Percentiles rank a stretch among this genome's conserved stretches.
Evolutionary conservation across 2,329 filamentous ascomycete genomes (phyloP).

Genomic region (Aureobasidium sp.): DNA sequence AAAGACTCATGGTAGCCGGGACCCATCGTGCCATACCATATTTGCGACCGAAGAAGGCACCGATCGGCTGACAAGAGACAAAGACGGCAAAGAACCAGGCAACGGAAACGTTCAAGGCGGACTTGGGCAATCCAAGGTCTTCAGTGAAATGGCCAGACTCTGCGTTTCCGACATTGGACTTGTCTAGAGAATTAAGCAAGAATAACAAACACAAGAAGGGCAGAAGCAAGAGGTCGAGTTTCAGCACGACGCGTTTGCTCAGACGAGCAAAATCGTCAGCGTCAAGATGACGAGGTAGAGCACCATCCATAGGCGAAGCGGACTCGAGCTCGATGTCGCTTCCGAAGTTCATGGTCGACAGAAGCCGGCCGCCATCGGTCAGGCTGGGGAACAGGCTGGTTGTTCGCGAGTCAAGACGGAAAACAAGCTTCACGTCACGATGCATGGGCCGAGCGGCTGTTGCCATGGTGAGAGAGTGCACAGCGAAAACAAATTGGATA

Average conservation of each 20-base stretch:
- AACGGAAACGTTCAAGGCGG: constrained; percentile 50
- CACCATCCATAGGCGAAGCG: background rate
- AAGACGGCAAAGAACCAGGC: constrained; percentile 54
- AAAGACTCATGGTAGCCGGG: constrained; percentile 50
- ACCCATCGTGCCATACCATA: constrained; percentile 52
- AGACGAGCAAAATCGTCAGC: constrained; percentile 15
- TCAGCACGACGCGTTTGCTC: constrained; percentile 35
- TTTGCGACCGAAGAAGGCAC: constrained; percentile 50
- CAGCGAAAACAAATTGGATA: background rate
- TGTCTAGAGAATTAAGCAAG: constrained; percentile 48
- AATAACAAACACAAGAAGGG: constrained; percentile 48
- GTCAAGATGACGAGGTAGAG: background rate
- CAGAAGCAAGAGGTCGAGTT: constrained; percentile 45
- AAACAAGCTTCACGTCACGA: background rate
- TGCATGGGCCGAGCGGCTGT: background rate
- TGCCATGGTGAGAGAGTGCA: constrained; percentile 1
- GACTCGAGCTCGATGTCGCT: constrained; percentile 4
- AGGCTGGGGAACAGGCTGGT: background rate
- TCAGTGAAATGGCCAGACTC: constrained; percentile 53
- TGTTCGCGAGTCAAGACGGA: constrained; percentile 1
- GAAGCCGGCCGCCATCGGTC: background rate
- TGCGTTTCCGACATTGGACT: constrained; percentile 49
- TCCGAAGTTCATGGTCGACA: background rate
- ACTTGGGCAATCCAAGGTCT: constrained; percentile 46
- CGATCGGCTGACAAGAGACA: constrained; percentile 51